A percentile compares a stretch with the other conserved stretches of the same genome.
Conservation (phyloP, 805 yeast species). For the Myxozyma geophila region DNA sequence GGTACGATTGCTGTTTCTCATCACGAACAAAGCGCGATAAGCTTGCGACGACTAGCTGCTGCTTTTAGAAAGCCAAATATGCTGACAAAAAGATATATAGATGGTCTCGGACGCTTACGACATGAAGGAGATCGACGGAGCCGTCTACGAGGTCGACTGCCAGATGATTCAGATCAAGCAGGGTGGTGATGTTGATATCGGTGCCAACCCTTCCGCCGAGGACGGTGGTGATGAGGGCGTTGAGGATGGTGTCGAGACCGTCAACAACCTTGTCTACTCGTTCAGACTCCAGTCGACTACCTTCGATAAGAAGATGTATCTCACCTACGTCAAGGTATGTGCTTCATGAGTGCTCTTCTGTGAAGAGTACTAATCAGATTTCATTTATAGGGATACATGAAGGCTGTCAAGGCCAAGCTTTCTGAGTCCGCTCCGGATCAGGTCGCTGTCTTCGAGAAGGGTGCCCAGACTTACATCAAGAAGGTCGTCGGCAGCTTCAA, state of each 20-base stretch:
- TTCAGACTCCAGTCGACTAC: conserved; percentile 96
- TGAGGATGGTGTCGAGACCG: conserved; percentile 86
- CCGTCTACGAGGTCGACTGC: conserved; percentile 96
- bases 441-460: conserved; percentile 91
- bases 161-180: conserved; percentile 81
- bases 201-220: conserved; percentile 99
- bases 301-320: conserved; percentile 97
- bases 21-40: not conserved
- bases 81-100: conserved; percentile 45
- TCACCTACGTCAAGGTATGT: conserved; percentile 81
- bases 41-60: not conserved
- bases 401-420: conserved; percentile 84
- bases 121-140: conserved; percentile 81
- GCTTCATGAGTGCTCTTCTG: not conserved
- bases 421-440: conserved; percentile 88
- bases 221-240: conserved; percentile 79
- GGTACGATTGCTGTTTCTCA: conserved; percentile 14
- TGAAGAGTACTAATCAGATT: not conserved
- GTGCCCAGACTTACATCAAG: conserved; percentile 95
- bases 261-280: conserved; percentile 98
- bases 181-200: conserved; percentile 94
- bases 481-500: conserved; percentile 93
- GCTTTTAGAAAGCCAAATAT: too few relatives aligned
- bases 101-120: conserved; percentile 94
- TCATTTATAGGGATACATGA: conserved; percentile 77